Evolutionary conservation across 2,329 filamentous ascomycete species (phyloP).

Genomic region (Cadophora malorum): DNA sequence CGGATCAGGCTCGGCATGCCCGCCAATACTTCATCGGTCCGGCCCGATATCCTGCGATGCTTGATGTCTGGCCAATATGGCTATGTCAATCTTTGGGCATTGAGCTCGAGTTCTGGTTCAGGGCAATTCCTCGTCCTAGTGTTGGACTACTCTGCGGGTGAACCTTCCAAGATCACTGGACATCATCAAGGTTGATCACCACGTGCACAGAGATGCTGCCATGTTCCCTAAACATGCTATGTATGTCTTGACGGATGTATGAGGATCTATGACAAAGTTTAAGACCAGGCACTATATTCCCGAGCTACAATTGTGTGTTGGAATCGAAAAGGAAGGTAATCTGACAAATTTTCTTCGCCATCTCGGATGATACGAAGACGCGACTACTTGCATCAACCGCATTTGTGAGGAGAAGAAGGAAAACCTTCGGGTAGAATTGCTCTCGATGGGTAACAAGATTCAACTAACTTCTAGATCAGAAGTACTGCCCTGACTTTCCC

Average conservation of each 20-base stretch:
- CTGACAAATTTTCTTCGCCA: not conserved
- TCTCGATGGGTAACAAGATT: not conserved
- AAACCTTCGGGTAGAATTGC: not conserved
- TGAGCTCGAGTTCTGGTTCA: not conserved
- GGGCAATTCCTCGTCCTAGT: not conserved
- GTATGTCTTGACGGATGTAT: not conserved
- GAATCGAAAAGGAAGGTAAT: not conserved
- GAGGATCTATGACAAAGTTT: not conserved
- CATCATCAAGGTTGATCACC: not conserved
- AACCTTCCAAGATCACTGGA: not conserved
- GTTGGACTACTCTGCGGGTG: not conserved
- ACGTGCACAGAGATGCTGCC: not conserved
- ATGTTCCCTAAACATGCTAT: not conserved
- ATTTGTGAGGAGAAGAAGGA: not conserved
- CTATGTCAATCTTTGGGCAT: not conserved
- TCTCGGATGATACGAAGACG: not conserved
- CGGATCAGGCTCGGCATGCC: not conserved
- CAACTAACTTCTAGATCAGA: not conserved
- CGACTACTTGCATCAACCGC: not conserved
- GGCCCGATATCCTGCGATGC: not conserved
- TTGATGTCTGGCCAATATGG: not conserved
- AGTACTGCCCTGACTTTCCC: not conserved
- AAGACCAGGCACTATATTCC: not conserved
- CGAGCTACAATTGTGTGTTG: not conserved
- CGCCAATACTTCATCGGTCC: not conserved